A percentile compares a stretch with the other conserved stretches of the same genome.
Conservation (phyloP, 1,284 basidiomycete genomes). For the Earliella scabrosa region DNA sequence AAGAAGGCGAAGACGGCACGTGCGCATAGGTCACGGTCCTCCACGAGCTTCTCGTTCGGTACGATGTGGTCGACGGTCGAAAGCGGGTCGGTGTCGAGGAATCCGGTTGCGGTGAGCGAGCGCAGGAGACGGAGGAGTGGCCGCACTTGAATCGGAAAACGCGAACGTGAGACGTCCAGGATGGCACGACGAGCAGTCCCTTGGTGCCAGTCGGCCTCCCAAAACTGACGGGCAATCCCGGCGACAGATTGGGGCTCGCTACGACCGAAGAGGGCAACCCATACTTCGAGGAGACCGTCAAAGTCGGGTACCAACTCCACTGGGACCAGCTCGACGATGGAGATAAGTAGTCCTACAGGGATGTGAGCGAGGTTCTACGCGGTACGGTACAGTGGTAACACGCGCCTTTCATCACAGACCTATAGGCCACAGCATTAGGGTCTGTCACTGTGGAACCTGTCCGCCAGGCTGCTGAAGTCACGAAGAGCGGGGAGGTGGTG, state of each 20-base stretch:
- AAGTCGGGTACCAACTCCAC: slow-evolving; percentile 78
- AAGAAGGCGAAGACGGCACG: slow-evolving; percentile 78
- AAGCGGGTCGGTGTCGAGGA: slow-evolving; percentile 69
- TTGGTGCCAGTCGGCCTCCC: slow-evolving; percentile 70
- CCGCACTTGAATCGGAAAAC: slow-evolving; percentile 80
- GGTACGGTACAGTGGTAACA: background rate
- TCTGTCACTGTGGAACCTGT: slow-evolving; percentile 72
- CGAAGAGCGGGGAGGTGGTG: slow-evolving; percentile 73
- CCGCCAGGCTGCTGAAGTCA: slow-evolving; percentile 71
- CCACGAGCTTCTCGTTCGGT: slow-evolving; percentile 37
- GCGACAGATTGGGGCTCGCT: slow-evolving; percentile 72
- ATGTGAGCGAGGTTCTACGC: background rate
- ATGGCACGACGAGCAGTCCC: slow-evolving; percentile 71
- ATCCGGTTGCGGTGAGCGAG: slow-evolving; percentile 74
- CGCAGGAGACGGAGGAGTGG: slow-evolving; percentile 77
- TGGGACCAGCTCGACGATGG: slow-evolving; percentile 72
- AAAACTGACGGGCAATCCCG: slow-evolving; percentile 78
- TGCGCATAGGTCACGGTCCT: slow-evolving; percentile 58
- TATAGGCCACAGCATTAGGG: slow-evolving; percentile 81
- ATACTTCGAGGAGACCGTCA: slow-evolving; percentile 73
- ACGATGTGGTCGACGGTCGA: slow-evolving; percentile 52
- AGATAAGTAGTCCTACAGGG: slow-evolving; percentile 64
- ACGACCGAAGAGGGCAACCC: slow-evolving; percentile 81
- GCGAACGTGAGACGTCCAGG: slow-evolving; percentile 77
- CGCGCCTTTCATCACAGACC: slow-evolving; percentile 83